Evolutionary conservation across 2,329 filamentous ascomycete genomes (phyloP), one percentile per base, ranked within the genome.

Genomic region (Lecanicillium sp.): DNA sequence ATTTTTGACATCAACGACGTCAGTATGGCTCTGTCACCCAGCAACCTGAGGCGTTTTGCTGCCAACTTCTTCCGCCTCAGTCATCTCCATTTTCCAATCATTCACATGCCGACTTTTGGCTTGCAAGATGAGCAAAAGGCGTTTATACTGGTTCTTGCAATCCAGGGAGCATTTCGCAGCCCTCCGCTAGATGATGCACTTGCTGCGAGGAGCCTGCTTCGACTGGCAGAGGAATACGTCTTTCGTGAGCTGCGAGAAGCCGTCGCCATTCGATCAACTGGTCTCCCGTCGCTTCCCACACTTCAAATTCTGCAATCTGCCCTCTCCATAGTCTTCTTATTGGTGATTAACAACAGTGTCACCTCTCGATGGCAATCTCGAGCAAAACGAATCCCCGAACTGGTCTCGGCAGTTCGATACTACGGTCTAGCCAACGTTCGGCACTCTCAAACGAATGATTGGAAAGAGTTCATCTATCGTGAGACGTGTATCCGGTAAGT

Each of bases 21-120:
- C 3, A 29, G 19, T 3, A 43, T 37, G 3, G 42, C 48, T 15
- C 49, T 56, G 38, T 45, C 47, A 9, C 33, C 43, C 1, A n/a
- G 41, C 6, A 51, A 47, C 39, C 37, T 49, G 15, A 44, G 42
- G 13, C 16, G 25, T 8, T 52, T 53, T 29, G 39, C 48, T 3
- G 31, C 43, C 1, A 42, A 43, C n/a, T 54, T 49, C 42, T 56
- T 52, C 41, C 48, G 47, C 8, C 39, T 48, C 17, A 51, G 45
- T 22, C 52, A 56, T 34, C 40, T 36, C 9, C 50, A 56, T 41
- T 48, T 56, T 9, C 53, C 54, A 16, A 36, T 55, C 14, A 18
- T 52, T 2, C 54, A 57, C 45, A 45, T 47, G 6, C 45, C 53
- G 5, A 44, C 42, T 9, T 57, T 56, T 30, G 41, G 44, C 15